Conservation (phyloP, 2,329 filamentous ascomycete species). For the Diaporthe citri region DNA sequence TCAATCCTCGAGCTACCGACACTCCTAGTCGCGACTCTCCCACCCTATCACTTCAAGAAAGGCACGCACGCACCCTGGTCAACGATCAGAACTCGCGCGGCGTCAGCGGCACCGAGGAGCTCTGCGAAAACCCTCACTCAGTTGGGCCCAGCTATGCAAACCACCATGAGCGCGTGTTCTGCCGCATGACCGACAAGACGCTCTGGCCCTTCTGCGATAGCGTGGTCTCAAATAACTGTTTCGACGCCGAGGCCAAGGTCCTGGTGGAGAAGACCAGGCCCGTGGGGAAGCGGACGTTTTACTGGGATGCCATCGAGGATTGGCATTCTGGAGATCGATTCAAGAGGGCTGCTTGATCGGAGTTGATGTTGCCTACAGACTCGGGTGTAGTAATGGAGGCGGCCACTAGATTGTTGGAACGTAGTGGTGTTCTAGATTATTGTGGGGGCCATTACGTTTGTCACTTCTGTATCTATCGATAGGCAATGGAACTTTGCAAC, state of each 20-base stretch:
- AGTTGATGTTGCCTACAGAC: neutral
- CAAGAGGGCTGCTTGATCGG: neutral
- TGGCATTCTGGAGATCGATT: neutral
- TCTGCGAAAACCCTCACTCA: conserved; percentile 18
- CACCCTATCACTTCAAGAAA: neutral
- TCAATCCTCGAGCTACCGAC: neutral
- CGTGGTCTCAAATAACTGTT: neutral
- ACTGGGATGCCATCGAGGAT: conserved; percentile 29
- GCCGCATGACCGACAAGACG: conserved; percentile 32
- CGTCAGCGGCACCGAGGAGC: neutral
- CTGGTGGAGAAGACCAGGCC: neutral
- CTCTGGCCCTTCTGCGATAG: conserved; percentile 31
- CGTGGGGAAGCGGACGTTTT: neutral
- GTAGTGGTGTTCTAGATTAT: neutral
- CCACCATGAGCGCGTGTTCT: neutral
- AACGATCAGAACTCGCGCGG: neutral
- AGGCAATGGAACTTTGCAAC: too few species aligned
- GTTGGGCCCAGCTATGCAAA: conserved; percentile 26
- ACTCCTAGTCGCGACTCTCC: too few species aligned
- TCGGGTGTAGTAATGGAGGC: neutral
- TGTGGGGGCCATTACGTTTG: neutral
- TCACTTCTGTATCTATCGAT: neutral
- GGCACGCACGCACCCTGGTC: neutral
- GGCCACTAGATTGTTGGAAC: neutral
- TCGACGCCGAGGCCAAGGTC: conserved; percentile 18